Percentiles rank a stretch among this genome's conserved stretches.
Evolutionary conservation across 352 stramenopile genomes (phyloP).

Genomic region (Peronospora farinosa): DNA sequence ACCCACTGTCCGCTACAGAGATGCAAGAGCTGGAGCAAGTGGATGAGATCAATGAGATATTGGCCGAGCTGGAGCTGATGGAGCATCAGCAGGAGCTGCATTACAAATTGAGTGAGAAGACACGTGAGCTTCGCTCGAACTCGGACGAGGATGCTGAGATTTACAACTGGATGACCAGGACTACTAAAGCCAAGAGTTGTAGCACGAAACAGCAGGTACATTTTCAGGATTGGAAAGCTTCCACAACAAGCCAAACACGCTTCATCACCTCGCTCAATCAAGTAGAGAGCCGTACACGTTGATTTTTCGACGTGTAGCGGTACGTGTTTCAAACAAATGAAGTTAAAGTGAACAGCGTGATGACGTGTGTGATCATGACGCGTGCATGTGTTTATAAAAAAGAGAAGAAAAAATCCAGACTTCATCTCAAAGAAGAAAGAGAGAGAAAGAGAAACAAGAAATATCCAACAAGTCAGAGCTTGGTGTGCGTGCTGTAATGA

Average conservation of each 20-base stretch:
- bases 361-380: constrained; percentile 12
- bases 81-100: constrained; percentile 71
- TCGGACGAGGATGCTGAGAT: constrained; percentile 57
- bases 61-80: constrained; percentile 73
- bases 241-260: constrained; percentile 39
- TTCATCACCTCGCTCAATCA: constrained; percentile 69
- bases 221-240: constrained; percentile 32
- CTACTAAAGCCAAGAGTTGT: constrained; percentile 38
- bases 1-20: constrained; percentile 52
- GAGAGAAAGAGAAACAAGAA: constrained; percentile 16
- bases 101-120: constrained; percentile 48
- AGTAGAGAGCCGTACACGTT: constrained; percentile 34
- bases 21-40: constrained; percentile 68
- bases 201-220: constrained; percentile 25
- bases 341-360: constrained; percentile 5
- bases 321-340: constrained; percentile 22
- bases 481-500: constrained; percentile 8
- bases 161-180: constrained; percentile 50
- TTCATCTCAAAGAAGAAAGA: neutral
- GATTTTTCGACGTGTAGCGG: constrained; percentile 20
- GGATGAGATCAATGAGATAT: constrained; percentile 73
- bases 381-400: constrained; percentile 24
- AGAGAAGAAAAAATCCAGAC: constrained; percentile 14
- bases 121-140: constrained; percentile 44
- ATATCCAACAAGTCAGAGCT: constrained; percentile 15